Base-by-base conservation (phyloP, 768 basidiomycete species). In the Rubroboletus pulcherrimus region DNA sequence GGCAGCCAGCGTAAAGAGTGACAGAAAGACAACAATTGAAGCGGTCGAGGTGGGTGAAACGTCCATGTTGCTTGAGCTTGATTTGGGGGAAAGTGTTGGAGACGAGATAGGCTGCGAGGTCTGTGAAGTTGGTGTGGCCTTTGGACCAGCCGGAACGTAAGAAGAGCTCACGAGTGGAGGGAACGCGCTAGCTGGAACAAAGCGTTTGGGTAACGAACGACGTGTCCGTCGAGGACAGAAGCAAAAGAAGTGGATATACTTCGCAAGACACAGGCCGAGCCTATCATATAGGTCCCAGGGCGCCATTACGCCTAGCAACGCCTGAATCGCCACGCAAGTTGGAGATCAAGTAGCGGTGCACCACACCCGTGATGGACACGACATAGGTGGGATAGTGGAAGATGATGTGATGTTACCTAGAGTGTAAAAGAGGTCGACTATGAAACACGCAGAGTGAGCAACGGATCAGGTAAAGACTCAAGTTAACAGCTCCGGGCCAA, bases 241-340 rank as follows among this genome's bases (percentile, higher is more conserved):
- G 35, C 2, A 31, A 42, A n/a, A 12, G 31, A 51, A 26, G 10
- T 8, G 24, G 11, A 29, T 35, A 31, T 4, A 31, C 17, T 0
- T 29, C 5, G 8, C 15, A 21, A 39, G 7, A 41, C 24, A n/a
- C 34, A 21, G 35, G 44, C 33, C 38, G 31, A 47, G 34, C 37
- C 48, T 58, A 26, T 26, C 26, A 38, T 44, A 43, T 67, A 54
- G 50, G 34, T 31, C 12, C 12, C 15, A 29, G 8, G 43, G n/a
- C 15, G 56, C 44, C 53, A 59, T 45, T 21, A 48, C 38, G 53
- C 61, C 40, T 68, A 51, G 54, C 66, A 53, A 65, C 63, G 30
- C 14, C 14, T 48, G 41, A 21, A 57, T 34, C 41, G 52, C 61
- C 46, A 33, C 8, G 30, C 5, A n/a, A 19, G 43, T 37, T 26